Percentiles rank a stretch among this genome's conserved stretches.
These are phyloP conservation scores for Moesziomyces aphidis DNA, from an alignment of 1,284 basidiomycete species.

Conservation along the genomic window DNA sequence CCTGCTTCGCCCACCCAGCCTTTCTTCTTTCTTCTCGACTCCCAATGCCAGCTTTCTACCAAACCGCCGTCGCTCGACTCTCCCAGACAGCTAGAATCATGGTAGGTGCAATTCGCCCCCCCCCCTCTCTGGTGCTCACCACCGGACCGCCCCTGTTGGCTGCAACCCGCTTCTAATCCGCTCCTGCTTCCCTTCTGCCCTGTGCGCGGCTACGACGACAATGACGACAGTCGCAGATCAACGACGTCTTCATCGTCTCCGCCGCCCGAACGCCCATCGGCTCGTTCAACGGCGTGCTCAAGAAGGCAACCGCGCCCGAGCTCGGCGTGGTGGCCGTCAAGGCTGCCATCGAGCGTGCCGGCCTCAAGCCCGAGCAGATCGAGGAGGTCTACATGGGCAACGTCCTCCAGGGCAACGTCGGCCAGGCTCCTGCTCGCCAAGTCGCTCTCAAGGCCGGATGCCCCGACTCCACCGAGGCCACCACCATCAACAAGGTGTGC, in stretches of 20 bases:
- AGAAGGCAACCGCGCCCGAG: slow-evolving; percentile 88
- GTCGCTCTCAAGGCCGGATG: slow-evolving; percentile 86
- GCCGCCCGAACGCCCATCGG: slow-evolving; percentile 95
- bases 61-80: slow-evolving; percentile 54
- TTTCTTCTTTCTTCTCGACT: slow-evolving; percentile 11
- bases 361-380: slow-evolving; percentile 81
- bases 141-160: background rate
- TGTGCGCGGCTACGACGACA: background rate
- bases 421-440: slow-evolving; percentile 70
- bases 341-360: slow-evolving; percentile 80
- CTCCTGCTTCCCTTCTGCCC: background rate
- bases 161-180: slow-evolving; percentile 2
- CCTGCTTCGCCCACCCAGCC: background rate
- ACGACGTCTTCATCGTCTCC: slow-evolving; percentile 90
- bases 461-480: slow-evolving; percentile 87
- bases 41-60: slow-evolving; percentile 55
- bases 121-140: background rate
- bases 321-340: slow-evolving; percentile 90
- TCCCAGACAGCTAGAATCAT: slow-evolving; percentile 57
- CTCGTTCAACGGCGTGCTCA: slow-evolving; percentile 89
- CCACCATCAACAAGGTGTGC: slow-evolving; percentile 87
- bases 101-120: slow-evolving; percentile 34
- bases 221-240: slow-evolving; percentile 36
- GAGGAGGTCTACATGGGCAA: slow-evolving; percentile 98
- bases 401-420: slow-evolving; percentile 69